phyloP scores from a whole-genome alignment of 208 protist genomes.

The Tetramitus jugosus region DNA sequence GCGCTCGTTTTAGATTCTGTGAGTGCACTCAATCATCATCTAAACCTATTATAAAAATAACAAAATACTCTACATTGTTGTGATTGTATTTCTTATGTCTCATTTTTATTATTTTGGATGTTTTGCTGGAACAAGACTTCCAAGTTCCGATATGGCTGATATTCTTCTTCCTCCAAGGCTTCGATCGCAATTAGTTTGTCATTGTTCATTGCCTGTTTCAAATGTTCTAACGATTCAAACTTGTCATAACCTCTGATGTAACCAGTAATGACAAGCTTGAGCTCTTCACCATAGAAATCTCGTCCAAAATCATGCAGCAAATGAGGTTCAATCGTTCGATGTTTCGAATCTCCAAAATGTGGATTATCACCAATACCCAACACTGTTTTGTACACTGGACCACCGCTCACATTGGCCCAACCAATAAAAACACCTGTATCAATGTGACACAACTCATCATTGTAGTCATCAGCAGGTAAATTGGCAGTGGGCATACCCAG shows the following conservation, averaged over 20 bases:
- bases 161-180: no score
- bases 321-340: slow-evolving; percentile 28
- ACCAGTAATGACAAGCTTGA: slow-evolving; percentile 27
- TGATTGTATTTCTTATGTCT: no score
- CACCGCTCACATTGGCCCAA: slow-evolving; percentile 9
- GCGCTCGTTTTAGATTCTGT: no score
- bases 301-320: slow-evolving; percentile 35
- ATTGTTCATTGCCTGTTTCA: no score
- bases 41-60: no score
- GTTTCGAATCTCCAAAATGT: slow-evolving; percentile 36
- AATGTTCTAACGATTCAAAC: slow-evolving; percentile 25
- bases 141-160: no score
- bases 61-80: no score
- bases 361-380: slow-evolving; percentile 40
- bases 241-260: slow-evolving; percentile 29
- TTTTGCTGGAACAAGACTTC: no score
- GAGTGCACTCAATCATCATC: no score
- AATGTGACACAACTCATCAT: slow-evolving; percentile 22
- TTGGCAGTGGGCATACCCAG: slow-evolving; percentile 34
- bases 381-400: slow-evolving; percentile 29
- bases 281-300: slow-evolving; percentile 40
- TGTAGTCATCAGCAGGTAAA: slow-evolving; percentile 25
- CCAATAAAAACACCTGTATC: slow-evolving; percentile 34
- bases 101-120: no score
- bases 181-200: no score